Evolutionary conservation across 139 green algal species (phyloP), one percentile per base, ranked within the genome.

Genomic region (Nannochloris sp.): DNA sequence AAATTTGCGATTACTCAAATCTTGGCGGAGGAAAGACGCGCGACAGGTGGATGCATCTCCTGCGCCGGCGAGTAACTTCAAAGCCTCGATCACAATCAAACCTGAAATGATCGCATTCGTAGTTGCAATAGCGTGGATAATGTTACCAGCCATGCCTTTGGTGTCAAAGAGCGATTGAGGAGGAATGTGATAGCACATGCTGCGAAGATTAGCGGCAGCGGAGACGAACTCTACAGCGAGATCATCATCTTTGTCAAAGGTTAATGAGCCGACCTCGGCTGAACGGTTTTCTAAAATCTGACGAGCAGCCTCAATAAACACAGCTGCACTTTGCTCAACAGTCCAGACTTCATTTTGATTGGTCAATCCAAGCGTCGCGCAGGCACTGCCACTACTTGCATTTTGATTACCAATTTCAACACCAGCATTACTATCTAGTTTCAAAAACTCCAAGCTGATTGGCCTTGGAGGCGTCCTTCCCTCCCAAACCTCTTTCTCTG

Each of bases 101-200:
- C 94, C 94, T 1, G 75, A 73, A 24, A 97, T 78, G 38, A 97
- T 92, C 51, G 94, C 94, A 73, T 99, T 99, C 59, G 94, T 99
- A 59, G 94, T 98, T n/a, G 94, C 94, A 19, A 99, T 91, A 24
- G 94, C 94, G 65, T 99, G 94, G 38, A 99, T 90, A 78, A 99
- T 98, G 84, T 98, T 98, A 60, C 94, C 94, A 2, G 94, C 94
- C 87, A 98, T 96, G 29, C 94, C 94, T 81, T 97, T 96, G 58
- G 80, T 78, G 14, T 87, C 85, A 68, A 98, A 97, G 46, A 90
- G 59, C 12, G 70, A 78, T 67, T 92, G 90, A 48, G 65, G 60
- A 14, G 81, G 73, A 64, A 99, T 98, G 71, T 70, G 70, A 46
- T 95, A 98, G 68, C 73, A 85, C 14, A 54, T 29, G 2, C 74